These are phyloP conservation scores for Castanea sativa DNA, from an alignment of 306 rosid genomes.

Conservation along the genomic window DNA sequence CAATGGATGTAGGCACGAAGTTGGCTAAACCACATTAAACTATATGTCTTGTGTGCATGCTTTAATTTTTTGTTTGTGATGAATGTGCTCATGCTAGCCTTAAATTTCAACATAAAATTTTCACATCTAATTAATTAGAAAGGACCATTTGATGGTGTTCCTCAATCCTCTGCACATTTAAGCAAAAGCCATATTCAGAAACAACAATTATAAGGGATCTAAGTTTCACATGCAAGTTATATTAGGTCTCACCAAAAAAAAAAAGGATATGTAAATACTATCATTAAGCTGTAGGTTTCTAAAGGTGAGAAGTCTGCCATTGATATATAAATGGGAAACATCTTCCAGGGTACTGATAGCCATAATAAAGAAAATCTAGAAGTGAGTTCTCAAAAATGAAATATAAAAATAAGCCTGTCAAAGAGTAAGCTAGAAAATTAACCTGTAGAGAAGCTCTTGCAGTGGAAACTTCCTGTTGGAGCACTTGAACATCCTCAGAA, in stretches of 20 bases:
- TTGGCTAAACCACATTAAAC: no score
- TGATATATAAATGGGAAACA: background rate
- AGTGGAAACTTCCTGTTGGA: constrained; percentile 57
- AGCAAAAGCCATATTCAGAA: background rate
- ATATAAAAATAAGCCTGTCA: background rate
- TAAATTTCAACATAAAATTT: no score
- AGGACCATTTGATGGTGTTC: background rate
- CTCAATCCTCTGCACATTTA: background rate
- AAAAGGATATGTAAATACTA: background rate
- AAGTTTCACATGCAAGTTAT: background rate
- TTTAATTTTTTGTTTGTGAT: no score
- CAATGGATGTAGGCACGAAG: no score
- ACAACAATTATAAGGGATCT: background rate
- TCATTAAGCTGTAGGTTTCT: background rate
- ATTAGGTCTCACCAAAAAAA: background rate
- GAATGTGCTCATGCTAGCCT: no score
- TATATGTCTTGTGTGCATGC: no score
- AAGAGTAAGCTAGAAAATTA: constrained; percentile 22
- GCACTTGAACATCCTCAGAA: constrained; percentile 55
- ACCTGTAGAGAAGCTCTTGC: constrained; percentile 80
- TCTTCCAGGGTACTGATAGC: background rate
- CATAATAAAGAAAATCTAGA: background rate
- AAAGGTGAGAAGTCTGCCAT: background rate
- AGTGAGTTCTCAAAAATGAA: background rate
- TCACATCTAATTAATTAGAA: background rate